Evolutionary conservation across 306 rosid genomes (phyloP).

Genomic region (Canavalia ensiformis): DNA sequence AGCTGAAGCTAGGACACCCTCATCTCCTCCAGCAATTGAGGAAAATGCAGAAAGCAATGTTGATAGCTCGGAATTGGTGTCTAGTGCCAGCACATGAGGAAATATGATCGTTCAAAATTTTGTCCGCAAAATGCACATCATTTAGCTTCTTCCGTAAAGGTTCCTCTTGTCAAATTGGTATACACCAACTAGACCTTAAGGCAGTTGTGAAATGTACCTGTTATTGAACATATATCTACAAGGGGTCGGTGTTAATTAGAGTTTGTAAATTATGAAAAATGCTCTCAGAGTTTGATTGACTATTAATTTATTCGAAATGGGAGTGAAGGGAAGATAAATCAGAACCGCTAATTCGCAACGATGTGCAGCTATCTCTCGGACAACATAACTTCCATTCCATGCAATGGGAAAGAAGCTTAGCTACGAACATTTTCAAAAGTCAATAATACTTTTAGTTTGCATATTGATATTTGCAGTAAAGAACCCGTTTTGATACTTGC

Average conservation of each 20-base stretch:
- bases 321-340: not conserved
- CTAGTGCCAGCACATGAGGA: conserved; percentile 67
- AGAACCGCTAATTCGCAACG: not conserved
- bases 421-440: no score
- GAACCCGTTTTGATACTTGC: not conserved
- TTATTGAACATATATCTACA: not conserved
- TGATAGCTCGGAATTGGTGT: conserved; percentile 65
- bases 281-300: conserved; percentile 14
- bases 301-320: conserved; percentile 14
- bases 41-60: conserved; percentile 44
- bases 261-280: conserved; percentile 38
- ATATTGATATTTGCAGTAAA: not conserved
- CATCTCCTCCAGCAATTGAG: conserved; percentile 51
- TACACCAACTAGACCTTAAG: conserved; percentile 37
- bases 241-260: conserved; percentile 17
- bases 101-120: conserved; percentile 38
- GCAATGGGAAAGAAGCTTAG: no score
- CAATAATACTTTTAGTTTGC: no score
- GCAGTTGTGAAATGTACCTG: conserved; percentile 43
- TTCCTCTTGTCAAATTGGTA: conserved; percentile 24
- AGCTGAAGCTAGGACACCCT: conserved; percentile 58
- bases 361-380: not conserved
- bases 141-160: conserved; percentile 8
- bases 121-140: conserved; percentile 39
- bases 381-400: not conserved